These are phyloP conservation scores for Boletellus emodensis DNA, from an alignment of 768 basidiomycete species.

Conservation along the genomic window DNA sequence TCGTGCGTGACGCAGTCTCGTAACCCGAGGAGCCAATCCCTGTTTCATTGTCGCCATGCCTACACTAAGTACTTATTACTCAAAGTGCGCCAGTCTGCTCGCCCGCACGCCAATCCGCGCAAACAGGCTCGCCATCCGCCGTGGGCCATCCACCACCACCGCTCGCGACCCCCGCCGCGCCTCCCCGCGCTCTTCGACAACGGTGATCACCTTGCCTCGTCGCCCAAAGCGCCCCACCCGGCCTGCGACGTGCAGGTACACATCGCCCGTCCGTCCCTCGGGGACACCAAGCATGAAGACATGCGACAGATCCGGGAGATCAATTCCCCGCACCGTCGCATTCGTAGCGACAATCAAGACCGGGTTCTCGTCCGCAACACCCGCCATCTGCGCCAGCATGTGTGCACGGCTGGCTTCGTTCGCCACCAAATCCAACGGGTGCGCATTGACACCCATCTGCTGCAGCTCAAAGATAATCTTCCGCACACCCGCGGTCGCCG, in stretches of 20 bases:
- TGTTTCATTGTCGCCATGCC: constrained; percentile 10
- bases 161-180: constrained; percentile 29
- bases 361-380: constrained; percentile 44
- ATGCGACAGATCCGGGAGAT: constrained; percentile 66
- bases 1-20: neutral
- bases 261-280: constrained; percentile 48
- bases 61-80: too few relatives aligned
- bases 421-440: constrained; percentile 50
- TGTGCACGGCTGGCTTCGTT: constrained; percentile 41
- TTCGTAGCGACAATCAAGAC: constrained; percentile 64
- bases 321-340: constrained; percentile 69
- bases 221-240: constrained; percentile 72
- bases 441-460: constrained; percentile 63
- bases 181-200: constrained; percentile 42
- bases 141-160: constrained; percentile 32
- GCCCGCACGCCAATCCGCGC: constrained; percentile 42
- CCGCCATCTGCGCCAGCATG: constrained; percentile 35
- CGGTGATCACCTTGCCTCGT: constrained; percentile 60
- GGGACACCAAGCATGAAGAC: constrained; percentile 70
- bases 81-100: constrained; percentile 50
- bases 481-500: constrained; percentile 55
- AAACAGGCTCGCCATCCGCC: constrained; percentile 43
- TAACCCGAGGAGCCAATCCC: constrained; percentile 4
- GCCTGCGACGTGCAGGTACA: constrained; percentile 68
- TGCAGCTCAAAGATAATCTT: constrained; percentile 63